Evolutionary conservation across 2,329 filamentous ascomycete species (phyloP).

Genomic region (Esteya vermicola): DNA sequence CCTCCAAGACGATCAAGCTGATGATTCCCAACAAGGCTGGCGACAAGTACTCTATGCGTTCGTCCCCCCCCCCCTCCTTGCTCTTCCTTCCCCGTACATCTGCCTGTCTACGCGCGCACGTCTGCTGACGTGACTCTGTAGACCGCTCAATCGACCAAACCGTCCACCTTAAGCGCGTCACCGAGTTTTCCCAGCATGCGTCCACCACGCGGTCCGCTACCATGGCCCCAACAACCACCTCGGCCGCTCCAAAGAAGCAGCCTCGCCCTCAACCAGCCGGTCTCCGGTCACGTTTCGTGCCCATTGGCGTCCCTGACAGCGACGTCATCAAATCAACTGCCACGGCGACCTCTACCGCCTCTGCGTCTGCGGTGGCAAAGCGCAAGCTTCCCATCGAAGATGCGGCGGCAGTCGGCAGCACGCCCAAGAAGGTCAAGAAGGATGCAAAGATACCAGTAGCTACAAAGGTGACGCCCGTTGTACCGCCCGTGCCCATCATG

Average conservation of each 20-base stretch:
- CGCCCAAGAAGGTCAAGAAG: conserved; percentile 20
- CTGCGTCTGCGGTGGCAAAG: conserved; percentile 18
- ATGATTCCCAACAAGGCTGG: conserved; percentile 44
- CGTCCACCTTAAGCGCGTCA: conserved; percentile 50
- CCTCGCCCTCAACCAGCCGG: conserved; percentile 53
- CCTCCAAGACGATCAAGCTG: conserved; percentile 39
- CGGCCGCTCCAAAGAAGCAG: conserved; percentile 24
- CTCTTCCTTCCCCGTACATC: background rate
- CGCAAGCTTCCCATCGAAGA: conserved; percentile 22
- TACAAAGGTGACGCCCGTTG: conserved; percentile 12
- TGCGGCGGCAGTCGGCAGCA: background rate
- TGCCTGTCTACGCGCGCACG: no score
- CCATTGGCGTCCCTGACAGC: conserved; percentile 37
- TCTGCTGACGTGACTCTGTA: conserved; percentile 10
- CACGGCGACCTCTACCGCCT: conserved; percentile 9
- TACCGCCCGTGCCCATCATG: conserved; percentile 8
- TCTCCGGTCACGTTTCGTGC: conserved; percentile 52
- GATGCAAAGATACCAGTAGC: conserved; percentile 6
- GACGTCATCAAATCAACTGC: conserved; percentile 1
- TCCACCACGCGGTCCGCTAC: background rate
- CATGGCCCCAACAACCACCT: background rate
- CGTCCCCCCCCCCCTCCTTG: conserved; percentile 13
- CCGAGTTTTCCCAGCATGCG: conserved; percentile 33
- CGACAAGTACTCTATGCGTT: conserved; percentile 39
- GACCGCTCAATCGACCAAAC: conserved; percentile 38